phyloP scores from a whole-genome alignment of 2,329 filamentous ascomycete species.

The Fusarium secorum region DNA sequence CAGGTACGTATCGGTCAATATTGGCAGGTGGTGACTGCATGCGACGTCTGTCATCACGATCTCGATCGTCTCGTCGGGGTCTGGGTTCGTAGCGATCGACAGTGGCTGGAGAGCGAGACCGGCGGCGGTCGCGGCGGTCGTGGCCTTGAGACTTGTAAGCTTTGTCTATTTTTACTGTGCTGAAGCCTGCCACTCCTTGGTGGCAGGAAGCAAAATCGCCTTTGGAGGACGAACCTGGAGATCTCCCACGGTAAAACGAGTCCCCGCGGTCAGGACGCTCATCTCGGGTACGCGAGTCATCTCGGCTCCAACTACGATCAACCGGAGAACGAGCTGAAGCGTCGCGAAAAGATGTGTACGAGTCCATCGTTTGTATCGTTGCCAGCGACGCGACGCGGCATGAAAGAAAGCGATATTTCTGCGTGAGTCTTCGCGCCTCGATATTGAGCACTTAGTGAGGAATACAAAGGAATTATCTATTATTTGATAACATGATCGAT shows the following conservation, averaged over 20 bases:
- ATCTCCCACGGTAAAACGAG: constrained; percentile 71
- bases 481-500: constrained; percentile 60
- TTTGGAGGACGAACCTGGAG: constrained; percentile 67
- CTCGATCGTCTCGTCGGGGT: constrained; percentile 71
- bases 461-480: constrained; percentile 50
- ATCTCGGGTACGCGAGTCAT: constrained; percentile 60
- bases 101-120: constrained; percentile 73
- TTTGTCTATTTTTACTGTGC: neutral
- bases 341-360: constrained; percentile 63
- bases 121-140: constrained; percentile 67
- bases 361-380: constrained; percentile 56
- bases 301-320: constrained; percentile 62
- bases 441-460: constrained; percentile 37
- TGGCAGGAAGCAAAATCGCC: neutral
- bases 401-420: constrained; percentile 13
- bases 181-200: neutral
- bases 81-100: constrained; percentile 82
- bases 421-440: constrained; percentile 1
- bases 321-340: constrained; percentile 59
- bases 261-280: constrained; percentile 59
- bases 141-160: constrained; percentile 51
- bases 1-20: constrained; percentile 86
- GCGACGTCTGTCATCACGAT: constrained; percentile 69
- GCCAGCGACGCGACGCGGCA: constrained; percentile 26
- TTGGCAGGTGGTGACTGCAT: constrained; percentile 70